Evolutionary conservation across 2,329 filamentous ascomycete genomes (phyloP), one percentile per base, ranked within the genome.

Genomic region (Didymellaceae sp.): DNA sequence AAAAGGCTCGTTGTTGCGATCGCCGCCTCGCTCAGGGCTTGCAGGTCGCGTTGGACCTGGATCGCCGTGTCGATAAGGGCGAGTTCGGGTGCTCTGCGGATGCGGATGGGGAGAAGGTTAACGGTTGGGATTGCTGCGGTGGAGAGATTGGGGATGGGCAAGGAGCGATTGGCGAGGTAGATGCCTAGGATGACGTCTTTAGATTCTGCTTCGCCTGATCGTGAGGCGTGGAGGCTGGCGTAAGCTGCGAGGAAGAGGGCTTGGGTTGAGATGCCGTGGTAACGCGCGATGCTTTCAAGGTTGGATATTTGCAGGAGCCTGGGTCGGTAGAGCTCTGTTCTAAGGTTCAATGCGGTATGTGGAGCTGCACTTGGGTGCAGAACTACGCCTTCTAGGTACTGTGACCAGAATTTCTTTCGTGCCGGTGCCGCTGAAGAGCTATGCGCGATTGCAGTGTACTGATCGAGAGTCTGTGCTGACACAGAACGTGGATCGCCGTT

Each of bases 151-250:
- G 80, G 74, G 7, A 80, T 72, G 17, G 77, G 75, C 9, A 82
- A 76, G 0, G 81, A 80, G 42, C 91, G 83, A 68, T 95, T 96
- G 32, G 91, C 89, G 7, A 96, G 82, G 70, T 96, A 97, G 17
- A 96, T 73, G 2, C 91, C 92, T 41, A 96, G 80, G 0, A 90
- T 74, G 1, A 89, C 71, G 30, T 83, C 76, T 5, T 64, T 28
- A 5, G 44, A 51, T 5, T 44, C 17, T 1, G 42, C 20, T 2
- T 51, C 55, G 1, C 25, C 22, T 76, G 63, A 9, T n/a, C 71
- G 45, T 14, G 59, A 52, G 4, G 72, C 64, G 62, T 81, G 78
- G 5, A 79, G 63, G 55, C 80, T 82, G 2, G 88, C 84, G 57
- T 88, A 89, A 0, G 82, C 78, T 0, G 90, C 90, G 48, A 96